Conservation (phyloP, 306 rosid species). For the Quercus variabilis region DNA sequence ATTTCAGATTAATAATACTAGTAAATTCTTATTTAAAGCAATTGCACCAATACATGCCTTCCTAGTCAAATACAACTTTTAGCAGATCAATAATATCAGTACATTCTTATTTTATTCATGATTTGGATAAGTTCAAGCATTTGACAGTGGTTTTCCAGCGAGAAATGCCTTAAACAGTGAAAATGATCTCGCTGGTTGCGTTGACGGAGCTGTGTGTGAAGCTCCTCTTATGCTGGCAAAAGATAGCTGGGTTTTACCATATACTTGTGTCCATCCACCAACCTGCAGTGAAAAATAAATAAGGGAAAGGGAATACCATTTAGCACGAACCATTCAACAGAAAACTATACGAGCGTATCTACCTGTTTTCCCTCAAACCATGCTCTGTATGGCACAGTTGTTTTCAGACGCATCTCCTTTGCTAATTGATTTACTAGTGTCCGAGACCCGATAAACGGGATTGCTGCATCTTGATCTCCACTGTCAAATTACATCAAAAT, state of each 20-base stretch:
- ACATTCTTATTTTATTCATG: not conserved
- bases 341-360: not conserved
- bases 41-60: too few relatives aligned
- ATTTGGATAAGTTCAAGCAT: not conserved
- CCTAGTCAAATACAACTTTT: too few relatives aligned
- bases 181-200: conserved; percentile 29
- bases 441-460: conserved; percentile 47
- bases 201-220: conserved; percentile 18
- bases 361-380: conserved; percentile 43
- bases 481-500: not conserved
- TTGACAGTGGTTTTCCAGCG: conserved; percentile 26
- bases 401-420: conserved; percentile 21
- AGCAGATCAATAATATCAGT: too few relatives aligned
- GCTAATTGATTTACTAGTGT: conserved; percentile 37
- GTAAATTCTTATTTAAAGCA: not conserved
- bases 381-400: conserved; percentile 26
- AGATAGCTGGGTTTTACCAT: conserved; percentile 13
- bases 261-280: conserved; percentile 37
- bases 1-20: not conserved
- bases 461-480: conserved; percentile 40
- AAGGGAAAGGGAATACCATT: not conserved
- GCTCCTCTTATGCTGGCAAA: conserved; percentile 33
- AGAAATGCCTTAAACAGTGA: conserved; percentile 19
- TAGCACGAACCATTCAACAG: not conserved
- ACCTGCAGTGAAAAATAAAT: conserved; percentile 5